Conservation (phyloP, 305 asterid species). For the Plantago lanceolata region DNA sequence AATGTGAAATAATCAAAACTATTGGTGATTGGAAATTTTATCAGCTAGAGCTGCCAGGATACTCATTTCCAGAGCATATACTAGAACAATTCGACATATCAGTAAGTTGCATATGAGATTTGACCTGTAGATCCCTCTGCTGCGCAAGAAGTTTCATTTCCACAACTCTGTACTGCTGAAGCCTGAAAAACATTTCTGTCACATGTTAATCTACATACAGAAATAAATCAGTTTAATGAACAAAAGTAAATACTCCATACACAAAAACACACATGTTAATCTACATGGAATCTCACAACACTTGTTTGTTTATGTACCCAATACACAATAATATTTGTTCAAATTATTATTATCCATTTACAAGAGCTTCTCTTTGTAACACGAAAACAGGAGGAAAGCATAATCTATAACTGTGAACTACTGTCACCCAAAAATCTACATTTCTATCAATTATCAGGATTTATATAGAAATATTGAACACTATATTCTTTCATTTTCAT, state of each 20-base stretch:
- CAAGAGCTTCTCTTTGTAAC: too few species aligned
- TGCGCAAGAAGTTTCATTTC: conserved; percentile 76
- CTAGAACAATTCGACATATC: neutral
- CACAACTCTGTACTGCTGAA: conserved; percentile 71
- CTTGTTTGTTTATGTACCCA: neutral
- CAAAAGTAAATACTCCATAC: neutral
- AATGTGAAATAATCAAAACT: too few species aligned
- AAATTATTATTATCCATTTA: neutral
- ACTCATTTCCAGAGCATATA: neutral
- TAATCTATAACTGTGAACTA: too few species aligned
- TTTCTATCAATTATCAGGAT: too few species aligned
- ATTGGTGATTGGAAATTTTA: too few species aligned
- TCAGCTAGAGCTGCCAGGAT: neutral
- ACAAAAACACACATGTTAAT: neutral
- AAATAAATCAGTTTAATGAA: neutral
- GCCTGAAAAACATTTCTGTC: conserved; percentile 34
- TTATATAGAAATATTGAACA: too few species aligned
- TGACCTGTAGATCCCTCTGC: conserved; percentile 63
- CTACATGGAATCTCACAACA: neutral
- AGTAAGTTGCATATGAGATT: neutral
- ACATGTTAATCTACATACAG: too few species aligned
- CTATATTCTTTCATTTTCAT: too few species aligned
- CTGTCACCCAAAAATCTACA: too few species aligned
- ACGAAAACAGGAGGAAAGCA: too few species aligned
- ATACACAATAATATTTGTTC: neutral